These are phyloP conservation scores for Deinandra increscens DNA, from an alignment of 129 eudicot species.

Conservation along the genomic window DNA sequence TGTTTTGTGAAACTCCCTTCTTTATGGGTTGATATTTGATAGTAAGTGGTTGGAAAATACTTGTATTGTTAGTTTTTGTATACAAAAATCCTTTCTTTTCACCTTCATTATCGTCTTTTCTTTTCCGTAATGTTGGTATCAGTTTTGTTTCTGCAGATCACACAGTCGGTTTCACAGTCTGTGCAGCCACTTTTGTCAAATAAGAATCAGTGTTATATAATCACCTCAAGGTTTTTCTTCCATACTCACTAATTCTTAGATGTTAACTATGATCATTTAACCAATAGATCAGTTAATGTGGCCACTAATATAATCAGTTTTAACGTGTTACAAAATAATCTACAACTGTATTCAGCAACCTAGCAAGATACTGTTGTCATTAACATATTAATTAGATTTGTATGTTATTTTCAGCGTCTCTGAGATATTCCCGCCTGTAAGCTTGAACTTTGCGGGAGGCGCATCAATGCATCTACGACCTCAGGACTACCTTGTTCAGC, in stretches of 20 bases:
- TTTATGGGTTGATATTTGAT: no score
- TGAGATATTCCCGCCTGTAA: constrained; percentile 63
- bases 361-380: neutral
- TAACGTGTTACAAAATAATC: no score
- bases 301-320: neutral
- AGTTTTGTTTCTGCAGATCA: neutral
- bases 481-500: constrained; percentile 87
- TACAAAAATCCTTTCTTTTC: no score
- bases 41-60: no score
- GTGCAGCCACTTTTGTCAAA: neutral
- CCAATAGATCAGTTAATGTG: neutral
- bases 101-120: neutral
- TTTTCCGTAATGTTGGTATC: neutral
- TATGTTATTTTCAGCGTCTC: constrained; percentile 50
- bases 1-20: no score
- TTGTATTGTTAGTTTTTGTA: no score
- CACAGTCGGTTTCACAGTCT: constrained; percentile 3
- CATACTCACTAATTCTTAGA: neutral
- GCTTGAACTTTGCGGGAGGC: constrained; percentile 85
- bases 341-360: neutral
- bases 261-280: neutral
- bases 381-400: neutral
- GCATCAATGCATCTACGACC: constrained; percentile 74
- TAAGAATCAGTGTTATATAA: neutral
- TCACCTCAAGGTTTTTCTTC: neutral